Evolutionary conservation across 1,139 yeast genomes (phyloP).

Genomic region (Chernovozyma aurita): DNA sequence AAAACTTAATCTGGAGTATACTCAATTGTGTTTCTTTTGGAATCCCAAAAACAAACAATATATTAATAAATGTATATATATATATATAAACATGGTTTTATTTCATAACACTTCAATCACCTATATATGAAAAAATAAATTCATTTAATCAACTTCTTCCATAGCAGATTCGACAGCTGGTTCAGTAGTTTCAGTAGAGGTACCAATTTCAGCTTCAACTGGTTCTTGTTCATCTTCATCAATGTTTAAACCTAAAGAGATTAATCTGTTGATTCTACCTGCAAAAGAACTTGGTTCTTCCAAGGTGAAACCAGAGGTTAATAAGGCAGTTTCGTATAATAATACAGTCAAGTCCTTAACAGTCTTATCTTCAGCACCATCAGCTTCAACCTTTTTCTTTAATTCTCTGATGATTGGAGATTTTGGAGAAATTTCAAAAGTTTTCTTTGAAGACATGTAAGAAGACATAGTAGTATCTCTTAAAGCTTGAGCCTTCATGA

Average conservation of each 20-base stretch:
- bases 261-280: slow-evolving; percentile 95
- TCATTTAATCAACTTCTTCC: slow-evolving; percentile 93
- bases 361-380: slow-evolving; percentile 97
- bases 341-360: slow-evolving; percentile 96
- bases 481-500: slow-evolving; percentile 99
- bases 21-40: too few relatives aligned
- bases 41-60: not conserved
- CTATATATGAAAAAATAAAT: not conserved
- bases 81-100: not conserved
- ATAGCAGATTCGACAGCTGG: slow-evolving; percentile 86
- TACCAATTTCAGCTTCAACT: slow-evolving; percentile 39
- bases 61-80: too few relatives aligned
- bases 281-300: slow-evolving; percentile 99
- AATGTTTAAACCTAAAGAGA: slow-evolving; percentile 95
- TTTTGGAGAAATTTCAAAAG: slow-evolving; percentile 96
- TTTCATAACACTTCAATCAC: not conserved
- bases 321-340: slow-evolving; percentile 94
- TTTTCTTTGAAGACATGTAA: slow-evolving; percentile 99
- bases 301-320: slow-evolving; percentile 97
- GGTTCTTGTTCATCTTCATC: slow-evolving; percentile 77
- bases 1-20: too few relatives aligned
- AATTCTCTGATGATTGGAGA: slow-evolving; percentile 94
- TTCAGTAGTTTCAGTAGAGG: slow-evolving; percentile 54
- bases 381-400: slow-evolving; percentile 92
- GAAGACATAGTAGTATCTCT: slow-evolving; percentile 99